Evolutionary conservation across 805 yeast genomes (phyloP).

Genomic region (Candida fluviatilis): DNA sequence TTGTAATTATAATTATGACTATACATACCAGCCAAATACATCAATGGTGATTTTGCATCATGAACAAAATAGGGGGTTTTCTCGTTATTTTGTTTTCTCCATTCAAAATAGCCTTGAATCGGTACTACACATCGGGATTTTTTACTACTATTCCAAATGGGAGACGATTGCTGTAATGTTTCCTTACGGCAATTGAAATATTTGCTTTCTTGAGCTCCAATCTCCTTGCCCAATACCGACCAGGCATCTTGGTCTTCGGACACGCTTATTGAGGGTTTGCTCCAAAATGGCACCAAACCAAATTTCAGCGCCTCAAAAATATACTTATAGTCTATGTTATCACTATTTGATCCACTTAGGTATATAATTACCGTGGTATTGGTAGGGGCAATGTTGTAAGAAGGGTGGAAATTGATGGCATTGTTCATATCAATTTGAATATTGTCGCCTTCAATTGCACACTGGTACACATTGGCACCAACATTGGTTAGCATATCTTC

Average conservation of each 20-base stretch:
- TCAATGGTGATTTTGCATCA: conserved; percentile 46
- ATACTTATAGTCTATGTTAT: conserved; percentile 13
- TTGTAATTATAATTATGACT: conserved; percentile 32
- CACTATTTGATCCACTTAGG: conserved; percentile 7
- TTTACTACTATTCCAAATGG: conserved; percentile 55
- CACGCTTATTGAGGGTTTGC: conserved; percentile 31
- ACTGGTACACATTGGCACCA: conserved; percentile 1
- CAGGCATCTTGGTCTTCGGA: conserved; percentile 13
- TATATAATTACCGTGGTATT: conserved; percentile 41
- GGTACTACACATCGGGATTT: conserved; percentile 70
- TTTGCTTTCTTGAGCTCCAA: conserved; percentile 35
- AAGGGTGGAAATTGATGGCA: conserved; percentile 19
- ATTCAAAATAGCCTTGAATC: conserved; percentile 81
- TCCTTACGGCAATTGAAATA: conserved; percentile 78
- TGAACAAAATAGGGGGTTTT: conserved; percentile 66
- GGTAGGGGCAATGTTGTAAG: conserved; percentile 65
- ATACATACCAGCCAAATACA: conserved; percentile 57
- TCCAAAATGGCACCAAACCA: conserved; percentile 76
- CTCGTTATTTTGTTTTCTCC: conserved; percentile 42
- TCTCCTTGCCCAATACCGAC: conserved; percentile 23
- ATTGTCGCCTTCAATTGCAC: conserved; percentile 6
- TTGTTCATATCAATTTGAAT: conserved; percentile 1
- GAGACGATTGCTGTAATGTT: conserved; percentile 42
- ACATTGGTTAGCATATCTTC: neutral
- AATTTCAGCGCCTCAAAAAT: conserved; percentile 60